Percentiles rank a stretch among this genome's conserved stretches.
phyloP scores from a whole-genome alignment of 164 flowering plant species.

The Umbilicus rupestris region DNA sequence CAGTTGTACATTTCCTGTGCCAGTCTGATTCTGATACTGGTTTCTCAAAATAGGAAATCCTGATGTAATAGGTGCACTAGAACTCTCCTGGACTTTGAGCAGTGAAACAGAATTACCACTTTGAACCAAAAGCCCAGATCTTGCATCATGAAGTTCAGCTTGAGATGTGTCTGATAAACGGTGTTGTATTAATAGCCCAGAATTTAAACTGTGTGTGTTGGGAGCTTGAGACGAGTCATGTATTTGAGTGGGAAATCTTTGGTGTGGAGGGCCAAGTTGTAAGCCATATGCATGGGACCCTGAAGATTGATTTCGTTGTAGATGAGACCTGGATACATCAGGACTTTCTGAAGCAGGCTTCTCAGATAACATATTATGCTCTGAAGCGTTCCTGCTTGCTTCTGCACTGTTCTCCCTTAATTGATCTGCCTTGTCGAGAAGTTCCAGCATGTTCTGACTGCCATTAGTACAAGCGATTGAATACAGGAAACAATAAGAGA shows the following conservation, averaged over 20 bases:
- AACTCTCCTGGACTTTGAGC: conserved; percentile 21
- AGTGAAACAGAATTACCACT: conserved; percentile 20
- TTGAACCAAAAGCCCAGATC: conserved; percentile 22
- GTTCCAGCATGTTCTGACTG: conserved; percentile 92
- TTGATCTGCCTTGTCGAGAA: conserved; percentile 78
- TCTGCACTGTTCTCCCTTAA: conserved; percentile 32
- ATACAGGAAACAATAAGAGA: neutral
- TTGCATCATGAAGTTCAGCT: conserved; percentile 24
- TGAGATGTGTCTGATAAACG: conserved; percentile 20
- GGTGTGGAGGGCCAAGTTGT: conserved; percentile 70
- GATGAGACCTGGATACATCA: conserved; percentile 40
- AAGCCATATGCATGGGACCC: conserved; percentile 61
- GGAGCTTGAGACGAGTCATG: conserved; percentile 21
- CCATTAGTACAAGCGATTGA: conserved; percentile 12
- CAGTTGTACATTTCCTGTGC: conserved; percentile 24
- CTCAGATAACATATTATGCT: conserved; percentile 26
- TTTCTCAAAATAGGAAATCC: conserved; percentile 25
- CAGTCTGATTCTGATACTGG: conserved; percentile 23
- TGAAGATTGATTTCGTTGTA: conserved; percentile 39
- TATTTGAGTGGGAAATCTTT: conserved; percentile 29
- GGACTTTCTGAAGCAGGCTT: conserved; percentile 36
- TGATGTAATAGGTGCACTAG: conserved; percentile 23
- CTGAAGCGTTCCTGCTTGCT: conserved; percentile 32
- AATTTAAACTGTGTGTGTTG: conserved; percentile 23
- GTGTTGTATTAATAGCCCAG: conserved; percentile 22